phyloP scores from a whole-genome alignment of 2,329 filamentous ascomycete species.

The Sclerotinia borealis region DNA sequence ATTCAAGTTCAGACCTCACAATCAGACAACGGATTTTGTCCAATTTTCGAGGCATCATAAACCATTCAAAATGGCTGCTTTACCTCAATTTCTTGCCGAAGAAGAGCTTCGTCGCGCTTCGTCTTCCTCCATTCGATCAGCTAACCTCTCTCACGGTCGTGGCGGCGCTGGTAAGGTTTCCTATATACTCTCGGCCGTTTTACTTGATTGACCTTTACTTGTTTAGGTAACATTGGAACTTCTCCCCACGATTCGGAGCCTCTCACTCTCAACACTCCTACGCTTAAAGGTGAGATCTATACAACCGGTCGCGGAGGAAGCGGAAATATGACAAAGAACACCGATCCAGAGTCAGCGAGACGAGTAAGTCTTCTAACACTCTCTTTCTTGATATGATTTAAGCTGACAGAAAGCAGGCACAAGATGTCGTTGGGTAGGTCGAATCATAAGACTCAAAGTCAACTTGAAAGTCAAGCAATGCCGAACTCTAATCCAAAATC shows the following conservation, averaged over 20 bases:
- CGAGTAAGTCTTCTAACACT: constrained; percentile 31
- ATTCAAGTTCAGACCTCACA: neutral
- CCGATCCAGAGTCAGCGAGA: constrained; percentile 67
- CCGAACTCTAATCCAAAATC: neutral
- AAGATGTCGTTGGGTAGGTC: constrained; percentile 71
- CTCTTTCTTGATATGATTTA: neutral
- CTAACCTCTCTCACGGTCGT: constrained; percentile 57
- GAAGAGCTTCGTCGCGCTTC: constrained; percentile 20
- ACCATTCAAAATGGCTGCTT: constrained; percentile 20
- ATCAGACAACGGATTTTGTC: neutral
- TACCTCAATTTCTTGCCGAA: constrained; percentile 19
- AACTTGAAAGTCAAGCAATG: neutral
- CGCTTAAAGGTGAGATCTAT: constrained; percentile 74
- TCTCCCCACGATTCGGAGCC: constrained; percentile 43
- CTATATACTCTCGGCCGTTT: neutral
- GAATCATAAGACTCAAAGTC: neutral
- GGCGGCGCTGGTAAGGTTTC: constrained; percentile 59
- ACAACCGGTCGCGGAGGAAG: constrained; percentile 81
- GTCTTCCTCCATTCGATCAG: constrained; percentile 16
- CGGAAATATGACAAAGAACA: constrained; percentile 77
- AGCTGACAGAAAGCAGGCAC: constrained; percentile 39
- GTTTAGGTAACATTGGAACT: constrained; percentile 57
- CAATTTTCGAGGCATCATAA: neutral
- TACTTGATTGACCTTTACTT: neutral
- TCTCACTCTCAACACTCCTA: constrained; percentile 72